phyloP scores from a whole-genome alignment of 2,329 filamentous ascomycete genomes.

The Hypocrella siamensis region DNA sequence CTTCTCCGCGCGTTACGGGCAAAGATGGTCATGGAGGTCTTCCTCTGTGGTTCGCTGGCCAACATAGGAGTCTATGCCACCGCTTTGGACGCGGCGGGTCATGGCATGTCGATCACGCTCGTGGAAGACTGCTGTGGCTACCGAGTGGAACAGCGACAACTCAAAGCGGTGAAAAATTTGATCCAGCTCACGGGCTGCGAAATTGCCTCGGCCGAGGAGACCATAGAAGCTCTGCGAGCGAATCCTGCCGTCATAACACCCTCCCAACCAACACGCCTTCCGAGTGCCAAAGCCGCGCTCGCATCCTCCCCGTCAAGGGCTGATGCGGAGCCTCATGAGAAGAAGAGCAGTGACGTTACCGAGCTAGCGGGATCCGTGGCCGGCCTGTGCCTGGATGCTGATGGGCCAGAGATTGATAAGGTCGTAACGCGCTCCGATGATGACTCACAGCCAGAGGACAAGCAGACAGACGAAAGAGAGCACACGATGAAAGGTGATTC shows the following conservation, averaged over 20 bases:
- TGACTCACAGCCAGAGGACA: slow-evolving; percentile 4
- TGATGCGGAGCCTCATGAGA: not conserved
- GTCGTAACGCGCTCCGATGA: slow-evolving; percentile 1
- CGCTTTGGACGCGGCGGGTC: slow-evolving; percentile 73
- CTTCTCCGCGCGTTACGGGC: slow-evolving; percentile 65
- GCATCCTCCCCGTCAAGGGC: not conserved
- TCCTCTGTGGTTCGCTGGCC: slow-evolving; percentile 71
- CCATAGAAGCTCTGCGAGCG: slow-evolving; percentile 25
- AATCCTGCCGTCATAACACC: slow-evolving; percentile 2
- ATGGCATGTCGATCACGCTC: slow-evolving; percentile 76
- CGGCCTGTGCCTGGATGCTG: slow-evolving; percentile 13
- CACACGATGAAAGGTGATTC: not conserved
- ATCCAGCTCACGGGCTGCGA: slow-evolving; percentile 60
- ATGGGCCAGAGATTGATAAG: slow-evolving; percentile 6
- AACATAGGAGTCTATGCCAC: slow-evolving; percentile 88
- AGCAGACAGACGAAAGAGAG: slow-evolving; percentile 6
- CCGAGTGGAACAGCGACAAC: slow-evolving; percentile 52
- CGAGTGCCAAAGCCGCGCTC: not conserved
- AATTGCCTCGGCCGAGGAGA: slow-evolving; percentile 40
- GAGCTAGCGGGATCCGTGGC: slow-evolving; percentile 17
- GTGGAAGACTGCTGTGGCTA: slow-evolving; percentile 83
- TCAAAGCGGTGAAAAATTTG: slow-evolving; percentile 54
- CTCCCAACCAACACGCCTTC: slow-evolving; percentile 2
- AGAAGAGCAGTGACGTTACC: slow-evolving; percentile 1
- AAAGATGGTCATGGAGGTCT: slow-evolving; percentile 79